Conservation (phyloP, 305 asterid species). For the Rubia peregrina region DNA sequence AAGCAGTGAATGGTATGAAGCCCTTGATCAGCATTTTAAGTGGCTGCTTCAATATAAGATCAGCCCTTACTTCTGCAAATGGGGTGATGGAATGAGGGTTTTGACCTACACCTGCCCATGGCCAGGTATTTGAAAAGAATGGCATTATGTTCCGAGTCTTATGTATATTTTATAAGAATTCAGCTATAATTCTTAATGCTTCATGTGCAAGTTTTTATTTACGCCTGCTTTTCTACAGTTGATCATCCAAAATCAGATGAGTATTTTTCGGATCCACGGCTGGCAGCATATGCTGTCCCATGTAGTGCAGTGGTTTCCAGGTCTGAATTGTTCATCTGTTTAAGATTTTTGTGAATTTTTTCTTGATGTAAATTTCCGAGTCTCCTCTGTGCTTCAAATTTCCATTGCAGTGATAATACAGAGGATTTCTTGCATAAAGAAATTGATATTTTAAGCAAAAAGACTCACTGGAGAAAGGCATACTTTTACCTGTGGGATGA, state of each 20-base stretch:
- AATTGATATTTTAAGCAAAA: conserved; percentile 78
- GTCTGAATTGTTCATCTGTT: conserved; percentile 33
- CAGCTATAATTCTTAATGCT: neutral
- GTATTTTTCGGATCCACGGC: conserved; percentile 85
- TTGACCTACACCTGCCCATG: conserved; percentile 96
- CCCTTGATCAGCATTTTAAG: conserved; percentile 82
- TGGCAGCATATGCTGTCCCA: conserved; percentile 99
- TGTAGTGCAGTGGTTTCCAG: conserved; percentile 63
- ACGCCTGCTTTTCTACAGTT: conserved; percentile 42
- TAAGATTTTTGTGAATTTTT: conserved; percentile 18
- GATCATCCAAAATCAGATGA: conserved; percentile 98
- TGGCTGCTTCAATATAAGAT: conserved; percentile 93
- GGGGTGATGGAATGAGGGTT: conserved; percentile 96
- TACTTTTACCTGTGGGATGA: conserved; percentile 99
- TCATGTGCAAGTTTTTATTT: conserved; percentile 7
- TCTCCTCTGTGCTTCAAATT: conserved; percentile 38
- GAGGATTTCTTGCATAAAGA: conserved; percentile 70
- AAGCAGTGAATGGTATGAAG: conserved; percentile 80
- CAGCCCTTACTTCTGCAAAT: conserved; percentile 97
- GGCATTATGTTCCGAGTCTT: neutral
- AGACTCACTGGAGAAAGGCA: conserved; percentile 89
- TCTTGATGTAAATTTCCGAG: conserved; percentile 24
- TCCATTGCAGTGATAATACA: conserved; percentile 53
- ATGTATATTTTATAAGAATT: neutral
- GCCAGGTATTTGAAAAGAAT: conserved; percentile 62